phyloP scores from a whole-genome alignment of 1,284 basidiomycete species.

The Xerocomus nothofagi region DNA sequence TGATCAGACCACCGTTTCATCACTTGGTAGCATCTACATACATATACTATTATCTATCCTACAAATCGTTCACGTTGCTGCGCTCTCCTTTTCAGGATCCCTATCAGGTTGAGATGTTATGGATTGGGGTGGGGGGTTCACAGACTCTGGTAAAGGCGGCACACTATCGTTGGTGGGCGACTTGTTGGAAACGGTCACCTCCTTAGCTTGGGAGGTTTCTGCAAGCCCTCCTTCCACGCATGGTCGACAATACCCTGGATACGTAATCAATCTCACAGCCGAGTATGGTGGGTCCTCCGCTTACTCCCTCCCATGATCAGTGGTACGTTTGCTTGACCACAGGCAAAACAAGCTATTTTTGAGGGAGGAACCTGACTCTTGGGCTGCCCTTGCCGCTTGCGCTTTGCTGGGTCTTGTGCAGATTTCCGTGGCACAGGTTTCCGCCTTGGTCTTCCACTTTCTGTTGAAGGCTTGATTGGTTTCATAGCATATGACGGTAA shows the following conservation, averaged over 20 bases:
- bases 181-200: neutral
- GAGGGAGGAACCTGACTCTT: conserved; percentile 28
- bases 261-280: conserved; percentile 5
- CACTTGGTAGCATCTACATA: conserved; percentile 6
- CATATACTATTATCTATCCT: conserved; percentile 13
- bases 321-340: conserved; percentile 66
- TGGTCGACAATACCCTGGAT: conserved; percentile 56
- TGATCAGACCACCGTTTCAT: neutral
- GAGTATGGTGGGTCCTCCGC: conserved; percentile 29
- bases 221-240: conserved; percentile 53
- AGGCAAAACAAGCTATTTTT: conserved; percentile 57
- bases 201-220: conserved; percentile 11
- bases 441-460: conserved; percentile 36
- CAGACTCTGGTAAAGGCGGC: conserved; percentile 4
- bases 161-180: neutral
- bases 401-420: conserved; percentile 30
- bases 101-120: conserved; percentile 1
- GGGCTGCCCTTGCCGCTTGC: conserved; percentile 30
- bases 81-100: neutral
- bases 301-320: conserved; percentile 68
- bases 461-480: conserved; percentile 44
- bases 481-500: conserved; percentile 53
- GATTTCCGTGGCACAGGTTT: conserved; percentile 30
- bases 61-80: neutral
- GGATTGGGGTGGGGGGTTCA: neutral